Base-by-base conservation (phyloP, 2,329 filamentous ascomycete species). In the Aspergillus fischeri region DNA sequence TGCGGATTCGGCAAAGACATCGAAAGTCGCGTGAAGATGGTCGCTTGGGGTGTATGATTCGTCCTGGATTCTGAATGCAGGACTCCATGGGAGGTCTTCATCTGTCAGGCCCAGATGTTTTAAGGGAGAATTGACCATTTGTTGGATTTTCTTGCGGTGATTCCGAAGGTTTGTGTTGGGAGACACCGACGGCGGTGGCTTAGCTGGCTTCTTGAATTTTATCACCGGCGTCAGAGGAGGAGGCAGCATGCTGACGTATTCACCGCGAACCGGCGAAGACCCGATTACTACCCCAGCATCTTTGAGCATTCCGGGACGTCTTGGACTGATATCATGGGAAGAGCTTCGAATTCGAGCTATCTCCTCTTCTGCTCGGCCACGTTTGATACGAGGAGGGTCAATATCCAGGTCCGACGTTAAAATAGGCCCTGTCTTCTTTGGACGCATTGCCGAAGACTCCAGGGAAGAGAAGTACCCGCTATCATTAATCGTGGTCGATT, bases 401-500 rank as follows among this genome's bases (percentile, higher is more conserved):
- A 87, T 83, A 67, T 85, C 83, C 48, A 82, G 73, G 67, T 95
- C 92, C 0, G 91, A 93, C 3, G 88, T 91, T 47, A 91, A 81
- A 20, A 90, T 80, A 56, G 85, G 80, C 17, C 78, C 78, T 59
- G 84, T 80, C 62, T 85, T 83, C 61, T 87, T 86, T 50, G 89
- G 86, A 58, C 93, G 85, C 71, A 91, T 83, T 14, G 83, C 91
- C 0, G 94, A 97, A 2, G 94, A 97, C 66, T 97, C 92, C 20
- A 97, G 82, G 0, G 92, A 97, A 1, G 94, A 97, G 71, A 96
- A 96, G 75, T 97, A 99, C 44, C 94, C 94, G 71, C 93, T 97
- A 74, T 99, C 94, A 68, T 90, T 91, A 79, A 95, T 88, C 11
- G 89, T 88, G 29, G 84, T 84, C 67, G 89, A 85, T 73, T 91